Evolutionary conservation across 1,284 basidiomycete genomes (phyloP).

Genomic region (Termitomyces sp.): DNA sequence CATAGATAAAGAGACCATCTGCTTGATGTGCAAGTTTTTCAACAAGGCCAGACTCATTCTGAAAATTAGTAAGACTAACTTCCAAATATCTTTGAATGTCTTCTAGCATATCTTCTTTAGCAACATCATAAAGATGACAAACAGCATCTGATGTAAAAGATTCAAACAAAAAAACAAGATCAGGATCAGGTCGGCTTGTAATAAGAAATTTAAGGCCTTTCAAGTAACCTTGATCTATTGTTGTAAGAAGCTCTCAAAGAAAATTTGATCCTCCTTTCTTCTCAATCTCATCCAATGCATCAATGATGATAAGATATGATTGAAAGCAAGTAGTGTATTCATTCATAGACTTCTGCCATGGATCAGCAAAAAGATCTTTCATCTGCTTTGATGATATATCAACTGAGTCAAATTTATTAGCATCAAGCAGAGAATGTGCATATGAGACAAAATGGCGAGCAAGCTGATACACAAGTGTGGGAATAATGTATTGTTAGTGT

Average conservation of each 20-base stretch:
- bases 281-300: conserved; percentile 22
- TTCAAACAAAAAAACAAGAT: not conserved
- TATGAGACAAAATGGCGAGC: conserved; percentile 16
- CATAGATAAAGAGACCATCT: conserved; percentile 22
- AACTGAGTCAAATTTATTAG: conserved; percentile 9
- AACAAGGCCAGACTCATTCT: conserved; percentile 4
- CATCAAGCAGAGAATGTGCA: conserved; percentile 11
- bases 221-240: conserved; percentile 1
- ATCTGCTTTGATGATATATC: conserved; percentile 15
- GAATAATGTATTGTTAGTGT: conserved; percentile 12
- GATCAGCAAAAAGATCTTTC: conserved; percentile 17
- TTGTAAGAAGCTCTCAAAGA: conserved; percentile 7
- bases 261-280: conserved; percentile 14
- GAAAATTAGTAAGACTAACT: not conserved
- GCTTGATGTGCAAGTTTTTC: conserved; percentile 12
- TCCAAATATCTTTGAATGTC: conserved; percentile 9
- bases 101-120: conserved; percentile 5
- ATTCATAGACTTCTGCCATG: conserved; percentile 15
- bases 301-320: conserved; percentile 18
- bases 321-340: conserved; percentile 2
- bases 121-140: conserved; percentile 13
- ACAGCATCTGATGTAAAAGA: not conserved
- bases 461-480: conserved; percentile 20
- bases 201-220: conserved; percentile 13
- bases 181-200: conserved; percentile 11